phyloP scores from a whole-genome alignment of 1,284 basidiomycete species.

The Sporisorium graminicola region DNA sequence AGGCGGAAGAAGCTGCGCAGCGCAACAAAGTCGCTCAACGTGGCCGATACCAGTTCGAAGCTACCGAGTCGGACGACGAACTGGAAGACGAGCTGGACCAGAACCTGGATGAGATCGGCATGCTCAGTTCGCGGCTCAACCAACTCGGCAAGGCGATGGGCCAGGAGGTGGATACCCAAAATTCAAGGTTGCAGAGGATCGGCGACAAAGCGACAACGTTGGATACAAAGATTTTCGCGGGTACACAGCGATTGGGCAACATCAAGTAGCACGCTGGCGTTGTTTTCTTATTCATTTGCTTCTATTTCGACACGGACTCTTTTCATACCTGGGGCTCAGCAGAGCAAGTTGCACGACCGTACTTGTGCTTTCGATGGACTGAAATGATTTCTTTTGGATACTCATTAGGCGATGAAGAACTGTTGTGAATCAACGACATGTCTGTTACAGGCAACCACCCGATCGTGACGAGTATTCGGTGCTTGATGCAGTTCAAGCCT shows the following conservation, averaged over 20 bases:
- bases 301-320: not conserved
- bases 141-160: constrained; percentile 86
- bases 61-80: constrained; percentile 95
- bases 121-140: constrained; percentile 85
- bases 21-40: constrained; percentile 75
- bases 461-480: not conserved
- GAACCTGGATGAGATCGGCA: constrained; percentile 89
- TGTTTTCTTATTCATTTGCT: constrained; percentile 1
- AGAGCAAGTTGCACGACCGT: not conserved
- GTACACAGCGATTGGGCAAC: constrained; percentile 63
- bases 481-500: constrained; percentile 13
- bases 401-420: not conserved
- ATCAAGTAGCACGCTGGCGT: constrained; percentile 48
- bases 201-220: constrained; percentile 65
- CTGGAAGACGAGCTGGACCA: constrained; percentile 82
- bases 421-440: not conserved
- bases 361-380: not conserved
- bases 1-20: constrained; percentile 31
- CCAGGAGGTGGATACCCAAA: constrained; percentile 68
- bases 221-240: constrained; percentile 66
- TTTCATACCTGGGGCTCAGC: not conserved
- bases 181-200: constrained; percentile 62
- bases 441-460: not conserved
- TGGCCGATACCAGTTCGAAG: constrained; percentile 91
- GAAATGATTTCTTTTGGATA: constrained; percentile 5